Evolutionary conservation across 2,329 filamentous ascomycete genomes (phyloP).

Genomic region (Colletotrichum sp.): DNA sequence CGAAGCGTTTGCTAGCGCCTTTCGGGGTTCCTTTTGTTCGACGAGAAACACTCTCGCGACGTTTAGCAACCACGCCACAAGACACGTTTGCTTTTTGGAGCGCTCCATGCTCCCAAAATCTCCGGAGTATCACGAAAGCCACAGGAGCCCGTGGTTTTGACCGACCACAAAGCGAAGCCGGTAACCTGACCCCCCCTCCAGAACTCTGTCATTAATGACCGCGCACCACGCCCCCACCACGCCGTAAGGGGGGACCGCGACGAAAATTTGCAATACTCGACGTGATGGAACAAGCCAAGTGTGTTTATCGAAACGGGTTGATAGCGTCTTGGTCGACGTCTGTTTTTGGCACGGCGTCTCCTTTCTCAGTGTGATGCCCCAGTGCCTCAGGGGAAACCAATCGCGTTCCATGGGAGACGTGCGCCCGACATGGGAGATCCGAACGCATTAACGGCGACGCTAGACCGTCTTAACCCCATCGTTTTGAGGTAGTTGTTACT

Average conservation of each 20-base stretch:
- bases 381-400: neutral
- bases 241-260: neutral
- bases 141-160: neutral
- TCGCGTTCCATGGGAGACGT: neutral
- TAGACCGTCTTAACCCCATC: neutral
- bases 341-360: neutral
- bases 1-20: neutral
- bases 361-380: neutral
- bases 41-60: neutral
- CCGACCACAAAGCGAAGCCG: neutral
- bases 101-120: neutral
- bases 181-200: neutral
- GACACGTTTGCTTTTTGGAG: neutral
- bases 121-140: slow-evolving; percentile 2
- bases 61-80: neutral
- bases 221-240: neutral
- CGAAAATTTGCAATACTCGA: neutral
- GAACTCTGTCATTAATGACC: slow-evolving; percentile 17
- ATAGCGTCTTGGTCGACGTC: neutral
- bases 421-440: neutral
- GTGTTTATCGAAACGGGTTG: neutral
- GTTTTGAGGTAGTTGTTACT: neutral
- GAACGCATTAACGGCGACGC: neutral
- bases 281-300: neutral
- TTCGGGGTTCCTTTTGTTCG: neutral